Base-by-base conservation (phyloP, 768 basidiomycete species). In the Kwoniella botswanensis region DNA sequence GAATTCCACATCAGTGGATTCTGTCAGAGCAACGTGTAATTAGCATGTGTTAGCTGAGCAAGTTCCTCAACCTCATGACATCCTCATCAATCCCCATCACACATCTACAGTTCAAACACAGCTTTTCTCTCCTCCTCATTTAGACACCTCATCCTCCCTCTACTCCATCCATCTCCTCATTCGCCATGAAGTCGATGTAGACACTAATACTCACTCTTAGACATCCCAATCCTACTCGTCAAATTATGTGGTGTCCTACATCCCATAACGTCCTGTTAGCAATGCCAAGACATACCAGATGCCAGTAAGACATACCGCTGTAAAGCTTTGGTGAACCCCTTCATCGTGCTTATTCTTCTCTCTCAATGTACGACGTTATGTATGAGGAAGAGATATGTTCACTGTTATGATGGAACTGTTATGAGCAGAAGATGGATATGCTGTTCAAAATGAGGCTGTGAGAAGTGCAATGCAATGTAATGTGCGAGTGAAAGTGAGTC, bases 201-300 rank as follows among this genome's bases (percentile, higher is more conserved):
- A 54, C 68, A 41, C 50, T 21, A 18, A 10, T 2, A 83, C 89
- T 86, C 81, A 96, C 96, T 95, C 88, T 96, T 96, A 44, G 94
- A 84, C 89, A 94, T 91, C 41, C 97, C 97, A 77, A 92, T 90
- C 86, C 90, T 92, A 78, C 88, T 88, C 68, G 91, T 93, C 82
- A 99, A 86, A 79, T 93, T 85, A 85, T 94, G 93, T 79, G 97
- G 97, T 65, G 95, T 94, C 79, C 95, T 93, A 60, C 24, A 26
- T 12, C 50, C 46, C 24, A 22, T 6, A 3, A 21, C 21, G 61
- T 50, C 71, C 35, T 56, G 42, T 44, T 46, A 44, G 44, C 24
- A n/a, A 52, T 57, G 80, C 44, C 53, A 65, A 67, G 56, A 57
- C 46, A 29, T 7, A 1, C 6, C 65, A 56, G 55, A 59, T 4